Evolutionary conservation across 2,329 filamentous ascomycete genomes (phyloP).

Genomic region (Venturia nashicola): DNA sequence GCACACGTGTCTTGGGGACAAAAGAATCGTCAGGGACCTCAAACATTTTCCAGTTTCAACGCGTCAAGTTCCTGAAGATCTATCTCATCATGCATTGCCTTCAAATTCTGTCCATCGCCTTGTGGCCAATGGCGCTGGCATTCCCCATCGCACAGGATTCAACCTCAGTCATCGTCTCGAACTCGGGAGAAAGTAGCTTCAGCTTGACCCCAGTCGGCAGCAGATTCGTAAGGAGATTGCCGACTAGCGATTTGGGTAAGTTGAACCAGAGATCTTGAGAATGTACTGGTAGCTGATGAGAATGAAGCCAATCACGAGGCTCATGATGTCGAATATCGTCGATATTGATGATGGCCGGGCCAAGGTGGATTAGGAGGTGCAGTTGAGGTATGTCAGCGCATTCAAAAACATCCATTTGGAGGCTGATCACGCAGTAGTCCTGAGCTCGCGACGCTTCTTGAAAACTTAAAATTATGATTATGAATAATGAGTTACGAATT

Average conservation of each 20-base stretch:
- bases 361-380: neutral
- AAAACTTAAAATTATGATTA: no score
- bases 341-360: neutral
- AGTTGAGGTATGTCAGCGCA: neutral
- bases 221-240: neutral
- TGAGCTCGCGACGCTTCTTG: no score
- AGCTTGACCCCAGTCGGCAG: neutral
- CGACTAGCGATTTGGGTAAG: neutral
- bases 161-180: neutral
- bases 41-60: neutral
- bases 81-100: neutral
- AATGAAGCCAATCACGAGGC: neutral
- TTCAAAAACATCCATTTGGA: no score
- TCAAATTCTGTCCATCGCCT: neutral
- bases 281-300: neutral
- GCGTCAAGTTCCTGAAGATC: neutral
- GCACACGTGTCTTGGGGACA: no score
- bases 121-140: neutral
- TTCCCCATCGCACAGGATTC: neutral
- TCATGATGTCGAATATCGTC: neutral
- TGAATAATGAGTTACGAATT: no score
- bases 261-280: neutral
- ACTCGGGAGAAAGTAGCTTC: neutral
- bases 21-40: neutral
- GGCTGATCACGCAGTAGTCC: no score